Percentiles rank a stretch among this genome's conserved stretches.
phyloP scores from a whole-genome alignment of 371 early-diverging fungal genomes.

The Mucor racemosus region DNA sequence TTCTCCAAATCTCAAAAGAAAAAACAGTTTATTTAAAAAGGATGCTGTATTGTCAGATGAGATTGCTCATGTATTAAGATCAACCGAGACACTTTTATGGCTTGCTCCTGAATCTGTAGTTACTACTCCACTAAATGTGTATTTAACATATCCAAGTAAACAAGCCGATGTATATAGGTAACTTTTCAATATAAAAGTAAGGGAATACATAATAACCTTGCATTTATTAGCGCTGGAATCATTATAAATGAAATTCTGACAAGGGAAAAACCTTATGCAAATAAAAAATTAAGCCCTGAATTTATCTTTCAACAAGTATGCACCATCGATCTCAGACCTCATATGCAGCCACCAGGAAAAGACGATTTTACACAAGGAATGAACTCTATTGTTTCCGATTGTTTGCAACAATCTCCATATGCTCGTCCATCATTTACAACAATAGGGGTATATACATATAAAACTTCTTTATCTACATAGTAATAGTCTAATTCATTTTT shows the following conservation, averaged over 20 bases:
- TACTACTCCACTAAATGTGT: conserved; percentile 25
- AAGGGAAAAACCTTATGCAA: conserved; percentile 42
- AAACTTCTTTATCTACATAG: neutral
- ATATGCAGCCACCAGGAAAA: conserved; percentile 26
- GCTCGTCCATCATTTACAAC: conserved; percentile 42
- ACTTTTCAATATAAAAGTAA: neutral
- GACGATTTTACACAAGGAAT: conserved; percentile 48
- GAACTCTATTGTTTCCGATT: conserved; percentile 42
- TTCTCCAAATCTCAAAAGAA: conserved; percentile 8
- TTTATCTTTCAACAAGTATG: conserved; percentile 32
- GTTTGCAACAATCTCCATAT: conserved; percentile 28
- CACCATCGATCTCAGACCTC: conserved; percentile 31
- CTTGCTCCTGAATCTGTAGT: conserved; percentile 53
- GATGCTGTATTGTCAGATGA: neutral
- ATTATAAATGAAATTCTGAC: conserved; percentile 58
- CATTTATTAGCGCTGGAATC: conserved; percentile 45
- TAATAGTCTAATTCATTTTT: neutral
- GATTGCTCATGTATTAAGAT: conserved; percentile 1
- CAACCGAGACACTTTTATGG: conserved; percentile 39
- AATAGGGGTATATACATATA: conserved; percentile 26
- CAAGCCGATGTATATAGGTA: conserved; percentile 45
- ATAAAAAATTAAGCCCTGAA: conserved; percentile 1
- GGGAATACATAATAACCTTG: neutral
- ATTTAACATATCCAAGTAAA: conserved; percentile 41
- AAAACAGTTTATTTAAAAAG: neutral